A percentile compares a stretch with the other conserved stretches of the same genome.
These are phyloP conservation scores for Mycena belliarum DNA, from an alignment of 768 basidiomycete species.

Conservation along the genomic window DNA sequence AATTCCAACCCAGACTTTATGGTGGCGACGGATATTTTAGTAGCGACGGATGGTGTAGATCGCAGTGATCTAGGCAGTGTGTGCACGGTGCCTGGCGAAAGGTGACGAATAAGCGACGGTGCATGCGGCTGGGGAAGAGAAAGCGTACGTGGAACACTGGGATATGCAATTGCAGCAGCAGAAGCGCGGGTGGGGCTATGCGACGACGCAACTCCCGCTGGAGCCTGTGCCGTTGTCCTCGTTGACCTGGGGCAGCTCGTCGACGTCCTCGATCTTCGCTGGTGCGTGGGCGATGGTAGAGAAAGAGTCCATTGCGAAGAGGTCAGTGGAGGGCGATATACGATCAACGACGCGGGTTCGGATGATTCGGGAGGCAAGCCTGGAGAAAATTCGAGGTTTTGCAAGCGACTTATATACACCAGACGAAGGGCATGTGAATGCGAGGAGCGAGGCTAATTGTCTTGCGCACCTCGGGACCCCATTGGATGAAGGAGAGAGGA, in stretches of 20 bases:
- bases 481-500: not conserved
- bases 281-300: slow-evolving; percentile 11
- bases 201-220: slow-evolving; percentile 16
- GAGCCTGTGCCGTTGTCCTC: slow-evolving; percentile 15
- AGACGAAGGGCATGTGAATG: not conserved
- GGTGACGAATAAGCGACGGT: not conserved
- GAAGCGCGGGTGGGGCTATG: not conserved
- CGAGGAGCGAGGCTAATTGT: not conserved
- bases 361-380: not conserved
- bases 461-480: not conserved
- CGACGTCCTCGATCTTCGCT: slow-evolving; percentile 5
- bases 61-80: not conserved
- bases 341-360: too few relatives aligned
- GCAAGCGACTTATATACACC: slow-evolving; percentile 1
- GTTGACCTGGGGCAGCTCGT: slow-evolving; percentile 10
- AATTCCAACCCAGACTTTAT: slow-evolving; percentile 16
- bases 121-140: not conserved
- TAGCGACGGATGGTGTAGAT: not conserved
- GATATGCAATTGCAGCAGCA: too few relatives aligned
- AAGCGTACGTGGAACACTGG: not conserved
- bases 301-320: slow-evolving; percentile 17
- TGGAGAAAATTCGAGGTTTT: not conserved
- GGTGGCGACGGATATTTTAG: slow-evolving; percentile 7
- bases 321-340: too few relatives aligned
- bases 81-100: not conserved